phyloP scores from a whole-genome alignment of 805 yeast genomes.

The Metschnikowia koreensis region DNA sequence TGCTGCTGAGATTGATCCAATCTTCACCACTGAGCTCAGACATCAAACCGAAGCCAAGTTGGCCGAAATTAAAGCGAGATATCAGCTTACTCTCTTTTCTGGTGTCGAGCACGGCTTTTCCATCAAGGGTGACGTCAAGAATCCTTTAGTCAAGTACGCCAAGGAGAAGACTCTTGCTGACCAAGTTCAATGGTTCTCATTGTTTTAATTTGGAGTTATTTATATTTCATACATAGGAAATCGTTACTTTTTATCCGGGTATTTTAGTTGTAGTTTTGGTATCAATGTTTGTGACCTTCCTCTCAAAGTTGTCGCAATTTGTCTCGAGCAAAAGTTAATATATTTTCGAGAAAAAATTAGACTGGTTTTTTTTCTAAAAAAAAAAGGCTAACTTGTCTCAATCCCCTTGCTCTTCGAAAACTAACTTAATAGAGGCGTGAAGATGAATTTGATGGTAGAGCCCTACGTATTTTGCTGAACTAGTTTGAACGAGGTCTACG shows the following conservation, averaged over 20 bases:
- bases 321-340: no score
- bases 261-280: not conserved
- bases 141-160: slow-evolving; percentile 57
- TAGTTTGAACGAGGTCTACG: no score
- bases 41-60: slow-evolving; percentile 57
- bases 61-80: slow-evolving; percentile 47
- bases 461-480: no score
- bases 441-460: no score
- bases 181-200: slow-evolving; percentile 32
- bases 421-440: no score
- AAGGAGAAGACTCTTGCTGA: slow-evolving; percentile 59
- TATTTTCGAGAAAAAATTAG: not conserved
- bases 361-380: not conserved
- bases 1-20: slow-evolving; percentile 69
- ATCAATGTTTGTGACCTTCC: not conserved
- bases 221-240: not conserved
- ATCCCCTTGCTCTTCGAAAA: no score
- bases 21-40: slow-evolving; percentile 66
- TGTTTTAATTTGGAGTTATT: not conserved
- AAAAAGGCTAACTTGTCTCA: no score
- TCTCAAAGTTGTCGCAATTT: no score
- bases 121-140: slow-evolving; percentile 66
- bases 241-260: not conserved
- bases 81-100: slow-evolving; percentile 59
- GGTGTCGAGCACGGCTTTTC: slow-evolving; percentile 78